Evolutionary conservation across 2,329 filamentous ascomycete species (phyloP), one percentile per base, ranked within the genome.

Genomic region (Rhynchosporium agropyri): DNA sequence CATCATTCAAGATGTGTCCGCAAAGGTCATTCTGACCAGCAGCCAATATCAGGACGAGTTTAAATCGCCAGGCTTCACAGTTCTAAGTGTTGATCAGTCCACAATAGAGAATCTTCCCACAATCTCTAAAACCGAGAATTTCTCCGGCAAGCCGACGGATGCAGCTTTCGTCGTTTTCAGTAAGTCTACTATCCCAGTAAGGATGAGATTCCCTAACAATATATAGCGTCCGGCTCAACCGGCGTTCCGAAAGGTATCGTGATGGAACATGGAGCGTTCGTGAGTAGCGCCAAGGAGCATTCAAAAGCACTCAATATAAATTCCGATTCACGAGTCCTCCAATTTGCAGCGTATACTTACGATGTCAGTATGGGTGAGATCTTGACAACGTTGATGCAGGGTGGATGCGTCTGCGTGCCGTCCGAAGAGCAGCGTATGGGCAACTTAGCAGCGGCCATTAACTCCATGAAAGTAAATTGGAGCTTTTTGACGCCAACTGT

Each of bases 141-240:
- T 3, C 33, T 26, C 38, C 31, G 53, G 38, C 10, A 56, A 56
- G 12, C 29, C 53, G 42, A 56, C 38, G 3, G 33, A 59, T 50
- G 49, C 49, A 2, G 55, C 48, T 48, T 61, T 55, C 45, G 50
- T 51, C 26, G 36, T 51, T 15, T 59, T 63, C 33, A 58, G 46
- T 45, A 20, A 50, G 40, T 43, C 33, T 36, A 38, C 7, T 43
- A 28, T 28, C 20, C 55, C 9, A 9, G 15, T 0, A 58, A 46
- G 13, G 60, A 69, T 2, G 8, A 5, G 15, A 46, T 69, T 12
- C 69, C 66, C 48, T 54, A 33, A 54, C 33, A 12, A 13, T 40
- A 68, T 9, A 40, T 54, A 54, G 50, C 67, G 10, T 70, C 74
- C 5, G 67, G 77, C 28, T 77, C 75, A 42, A 69, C 70, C 5